A percentile compares a stretch with the other conserved stretches of the same genome.
Evolutionary conservation across 306 rosid genomes (phyloP).

Genomic region (Cotoneaster glaucophyllus): DNA sequence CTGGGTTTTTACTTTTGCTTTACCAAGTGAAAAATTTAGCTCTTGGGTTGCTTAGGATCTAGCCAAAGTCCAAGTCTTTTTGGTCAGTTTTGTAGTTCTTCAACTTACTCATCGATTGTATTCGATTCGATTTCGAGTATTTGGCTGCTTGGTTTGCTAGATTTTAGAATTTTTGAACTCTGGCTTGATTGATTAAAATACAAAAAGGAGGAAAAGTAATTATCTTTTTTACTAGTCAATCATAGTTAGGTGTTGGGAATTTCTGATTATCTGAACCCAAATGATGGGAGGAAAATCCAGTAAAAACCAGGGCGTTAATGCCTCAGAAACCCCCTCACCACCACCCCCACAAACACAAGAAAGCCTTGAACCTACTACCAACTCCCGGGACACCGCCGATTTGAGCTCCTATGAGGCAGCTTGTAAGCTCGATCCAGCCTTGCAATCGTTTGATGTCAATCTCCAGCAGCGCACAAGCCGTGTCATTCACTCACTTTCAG

Average conservation of each 20-base stretch:
- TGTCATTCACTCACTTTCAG: constrained; percentile 54
- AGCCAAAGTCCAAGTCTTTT: not conserved
- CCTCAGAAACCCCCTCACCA: not conserved
- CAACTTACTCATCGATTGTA: not conserved
- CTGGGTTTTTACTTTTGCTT: not conserved
- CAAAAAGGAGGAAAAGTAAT: not conserved
- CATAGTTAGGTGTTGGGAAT: not conserved
- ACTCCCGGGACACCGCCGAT: constrained; percentile 41
- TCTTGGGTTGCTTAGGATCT: constrained; percentile 14
- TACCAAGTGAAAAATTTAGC: not conserved
- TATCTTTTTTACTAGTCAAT: not conserved
- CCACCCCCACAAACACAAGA: constrained; percentile 9
- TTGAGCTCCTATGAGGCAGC: constrained; percentile 78
- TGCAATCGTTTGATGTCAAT: constrained; percentile 57
- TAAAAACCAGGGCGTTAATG: constrained; percentile 29
- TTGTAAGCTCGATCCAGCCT: constrained; percentile 50
- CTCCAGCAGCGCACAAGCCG: constrained; percentile 60
- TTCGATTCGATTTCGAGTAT: not conserved
- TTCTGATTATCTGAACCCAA: not conserved
- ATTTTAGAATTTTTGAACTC: not conserved
- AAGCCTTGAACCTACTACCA: constrained; percentile 29
- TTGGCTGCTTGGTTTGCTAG: not conserved
- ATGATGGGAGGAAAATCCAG: constrained; percentile 76
- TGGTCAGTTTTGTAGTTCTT: not conserved
- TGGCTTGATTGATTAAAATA: not conserved